Evolutionary conservation across 306 rosid species (phyloP).

Genomic region (Fragaria ananassa): DNA sequence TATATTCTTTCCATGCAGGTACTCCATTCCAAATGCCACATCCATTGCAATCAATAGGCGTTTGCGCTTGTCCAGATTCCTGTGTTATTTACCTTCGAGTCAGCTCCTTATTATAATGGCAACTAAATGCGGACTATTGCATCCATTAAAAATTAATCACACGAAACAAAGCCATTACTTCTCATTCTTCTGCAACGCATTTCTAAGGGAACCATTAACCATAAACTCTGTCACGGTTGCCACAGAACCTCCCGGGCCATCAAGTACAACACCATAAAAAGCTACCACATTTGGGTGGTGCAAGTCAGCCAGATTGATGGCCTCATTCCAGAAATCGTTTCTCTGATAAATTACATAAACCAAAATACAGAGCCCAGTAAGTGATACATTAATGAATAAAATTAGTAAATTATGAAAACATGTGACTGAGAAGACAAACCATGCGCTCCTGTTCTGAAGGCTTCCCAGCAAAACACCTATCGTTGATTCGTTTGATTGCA

Average conservation of each 20-base stretch:
- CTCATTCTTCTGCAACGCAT: slow-evolving; percentile 76
- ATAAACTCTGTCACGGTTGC: slow-evolving; percentile 94
- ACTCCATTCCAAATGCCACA: slow-evolving; percentile 96
- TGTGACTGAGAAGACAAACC: slow-evolving; percentile 42
- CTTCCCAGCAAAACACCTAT: slow-evolving; percentile 89
- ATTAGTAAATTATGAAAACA: neutral
- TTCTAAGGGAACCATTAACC: slow-evolving; percentile 90
- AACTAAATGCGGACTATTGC: slow-evolving; percentile 1
- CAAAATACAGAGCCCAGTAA: slow-evolving; percentile 2
- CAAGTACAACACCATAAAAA: slow-evolving; percentile 90
- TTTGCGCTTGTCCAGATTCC: slow-evolving; percentile 85
- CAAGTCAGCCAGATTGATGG: slow-evolving; percentile 88
- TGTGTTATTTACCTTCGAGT: slow-evolving; percentile 31
- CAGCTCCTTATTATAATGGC: slow-evolving; percentile 9
- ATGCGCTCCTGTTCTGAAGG: slow-evolving; percentile 87
- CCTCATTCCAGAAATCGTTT: slow-evolving; percentile 96
- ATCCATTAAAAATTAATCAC: neutral
- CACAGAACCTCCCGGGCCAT: slow-evolving; percentile 85
- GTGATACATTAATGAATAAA: slow-evolving; percentile 2
- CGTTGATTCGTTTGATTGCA: slow-evolving; percentile 88
- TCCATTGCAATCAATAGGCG: slow-evolving; percentile 91
- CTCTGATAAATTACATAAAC: slow-evolving; percentile 43
- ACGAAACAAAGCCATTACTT: slow-evolving; percentile 39
- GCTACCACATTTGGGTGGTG: slow-evolving; percentile 98
- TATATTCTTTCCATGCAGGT: slow-evolving; percentile 84